Evolutionary conservation across 192 early-diverging fungal species (phyloP).

Genomic region (Borealophlyctis nickersoniae): DNA sequence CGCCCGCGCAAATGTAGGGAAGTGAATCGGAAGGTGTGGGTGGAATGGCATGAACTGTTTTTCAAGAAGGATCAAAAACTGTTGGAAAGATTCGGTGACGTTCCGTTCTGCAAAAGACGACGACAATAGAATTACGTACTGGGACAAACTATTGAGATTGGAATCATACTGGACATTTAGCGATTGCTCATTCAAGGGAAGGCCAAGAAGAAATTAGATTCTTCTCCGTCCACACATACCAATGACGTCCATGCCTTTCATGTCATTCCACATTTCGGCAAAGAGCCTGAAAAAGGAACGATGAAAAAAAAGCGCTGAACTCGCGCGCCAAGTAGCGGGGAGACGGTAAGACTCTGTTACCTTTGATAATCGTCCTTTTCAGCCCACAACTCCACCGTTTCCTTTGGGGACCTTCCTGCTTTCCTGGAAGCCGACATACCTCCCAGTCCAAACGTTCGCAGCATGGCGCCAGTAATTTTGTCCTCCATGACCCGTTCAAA

Average conservation of each 20-base stretch:
- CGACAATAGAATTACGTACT: neutral
- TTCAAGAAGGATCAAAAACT: no score
- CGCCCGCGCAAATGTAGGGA: neutral
- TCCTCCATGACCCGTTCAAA: conserved; percentile 16
- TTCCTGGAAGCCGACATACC: neutral
- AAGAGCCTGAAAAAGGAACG: no score
- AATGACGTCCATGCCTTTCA: conserved; percentile 10
- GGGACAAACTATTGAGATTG: no score
- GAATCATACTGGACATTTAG: no score
- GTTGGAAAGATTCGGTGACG: no score
- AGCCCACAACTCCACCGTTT: neutral
- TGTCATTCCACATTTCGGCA: conserved; percentile 10
- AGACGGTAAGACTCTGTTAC: no score
- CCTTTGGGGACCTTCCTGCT: neutral
- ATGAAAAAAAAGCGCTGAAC: no score
- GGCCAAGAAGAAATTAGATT: no score
- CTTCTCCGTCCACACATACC: no score
- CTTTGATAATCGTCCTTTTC: conserved; percentile 12
- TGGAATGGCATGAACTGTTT: conserved; percentile 15
- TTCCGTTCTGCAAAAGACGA: neutral
- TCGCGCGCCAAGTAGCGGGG: no score
- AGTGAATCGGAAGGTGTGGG: conserved; percentile 2
- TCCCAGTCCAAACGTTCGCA: conserved; percentile 3
- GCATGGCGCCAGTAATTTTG: neutral
- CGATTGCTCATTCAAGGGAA: no score